Base-by-base conservation (phyloP, 176 grass and related monocot genomes). In the Stipa capillata region DNA sequence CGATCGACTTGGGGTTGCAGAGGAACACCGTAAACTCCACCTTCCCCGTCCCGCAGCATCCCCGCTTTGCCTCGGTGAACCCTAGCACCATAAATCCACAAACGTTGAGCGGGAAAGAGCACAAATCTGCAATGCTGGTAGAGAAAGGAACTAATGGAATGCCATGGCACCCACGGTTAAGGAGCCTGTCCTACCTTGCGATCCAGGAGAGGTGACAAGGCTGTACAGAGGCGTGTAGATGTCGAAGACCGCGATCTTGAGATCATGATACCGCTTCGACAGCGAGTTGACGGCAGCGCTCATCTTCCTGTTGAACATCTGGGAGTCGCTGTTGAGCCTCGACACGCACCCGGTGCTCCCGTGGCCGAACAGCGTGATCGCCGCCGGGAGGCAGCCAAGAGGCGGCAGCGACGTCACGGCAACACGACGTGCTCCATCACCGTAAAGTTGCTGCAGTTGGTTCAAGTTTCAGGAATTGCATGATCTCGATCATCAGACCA, bases 231-330 rank as follows among this genome's bases (percentile, higher is more conserved):
- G 94, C 43, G 87, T 61, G 82, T 97, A 97, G 84, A 97, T 93
- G 74, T 97, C 94, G 31, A 97, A 89, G 14, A 97, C 69, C 0
- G 64, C 91, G 5, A 97, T 97, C 81, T 91, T 93, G 23, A 97
- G 88, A 11, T 89, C 63, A 0, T 44, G 11, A 81, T 87, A 77
- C 44, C 83, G 70, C 56, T 35, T 72, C 2, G 81, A 31, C 25
- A 97, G 81, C 7, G 86, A 65, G 55, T 77, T 57, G 3, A 83
- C 74, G 6, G 89, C 57, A 20, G 62, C 54, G 13, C 81, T 83
- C 31, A 97, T 42, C 84, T 93, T 93, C 32, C 17, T 6, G 78
- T 97, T 97, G 70, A 91, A 97, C 68, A 77, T 91, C 53, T 76
- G 33, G 0, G 94, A 45, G 50, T 93, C 91, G 1, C n/a, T 0